Evolutionary conservation across 75 land plant genomes (phyloP).

Genomic region (Sequoia sempervirens): DNA sequence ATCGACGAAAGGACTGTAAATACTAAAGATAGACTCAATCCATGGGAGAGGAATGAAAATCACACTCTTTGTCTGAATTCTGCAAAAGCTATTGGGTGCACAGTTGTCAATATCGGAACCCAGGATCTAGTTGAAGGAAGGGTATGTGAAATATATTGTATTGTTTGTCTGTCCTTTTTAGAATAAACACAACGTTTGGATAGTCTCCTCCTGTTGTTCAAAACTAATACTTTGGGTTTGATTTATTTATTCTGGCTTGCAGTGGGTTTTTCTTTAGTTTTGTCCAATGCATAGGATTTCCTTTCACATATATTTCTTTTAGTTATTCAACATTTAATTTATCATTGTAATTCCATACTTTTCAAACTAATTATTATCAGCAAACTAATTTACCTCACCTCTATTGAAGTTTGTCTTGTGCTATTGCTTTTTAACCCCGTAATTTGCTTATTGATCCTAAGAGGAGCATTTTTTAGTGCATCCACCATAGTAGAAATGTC

Average conservation of each 20-base stretch:
- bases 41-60: slow-evolving; percentile 96
- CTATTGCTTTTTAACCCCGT: neutral
- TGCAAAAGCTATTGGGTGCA: slow-evolving; percentile 97
- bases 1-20: slow-evolving; percentile 95
- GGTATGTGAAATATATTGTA: slow-evolving; percentile 18
- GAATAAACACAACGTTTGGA: slow-evolving; percentile 1
- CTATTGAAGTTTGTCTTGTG: neutral
- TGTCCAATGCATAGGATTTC: neutral
- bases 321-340: neutral
- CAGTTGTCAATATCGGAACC: slow-evolving; percentile 94
- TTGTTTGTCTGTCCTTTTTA: neutral
- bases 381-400: neutral
- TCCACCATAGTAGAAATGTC: neutral
- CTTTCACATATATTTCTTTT: neutral
- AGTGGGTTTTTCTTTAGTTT: neutral
- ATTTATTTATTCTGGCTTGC: neutral
- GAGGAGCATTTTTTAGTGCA: neutral
- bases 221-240: neutral
- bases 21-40: slow-evolving; percentile 75
- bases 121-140: slow-evolving; percentile 62
- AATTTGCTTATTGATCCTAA: neutral
- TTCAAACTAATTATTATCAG: neutral
- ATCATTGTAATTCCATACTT: neutral
- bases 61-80: slow-evolving; percentile 94
- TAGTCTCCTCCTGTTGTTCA: neutral